phyloP scores from a whole-genome alignment of 768 basidiomycete genomes.

The Suillus subaureus region DNA sequence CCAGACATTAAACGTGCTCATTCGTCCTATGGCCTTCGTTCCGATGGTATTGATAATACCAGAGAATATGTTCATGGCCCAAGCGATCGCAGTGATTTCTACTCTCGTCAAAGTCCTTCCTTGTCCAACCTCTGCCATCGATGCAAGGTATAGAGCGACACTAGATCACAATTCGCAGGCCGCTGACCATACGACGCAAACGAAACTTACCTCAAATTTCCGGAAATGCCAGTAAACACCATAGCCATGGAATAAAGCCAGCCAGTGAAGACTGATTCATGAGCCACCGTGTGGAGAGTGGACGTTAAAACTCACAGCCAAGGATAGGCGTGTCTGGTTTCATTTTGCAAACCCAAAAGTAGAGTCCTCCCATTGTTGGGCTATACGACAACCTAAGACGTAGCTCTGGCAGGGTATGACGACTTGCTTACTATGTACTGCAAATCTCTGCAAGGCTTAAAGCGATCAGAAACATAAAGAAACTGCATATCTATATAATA shows the following conservation, averaged over 20 bases:
- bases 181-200: background rate
- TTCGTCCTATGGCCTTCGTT: conserved; percentile 55
- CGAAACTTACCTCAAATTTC: conserved; percentile 48
- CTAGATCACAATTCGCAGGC: conserved; percentile 24
- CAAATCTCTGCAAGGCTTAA: conserved; percentile 60
- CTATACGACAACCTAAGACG: conserved; percentile 25
- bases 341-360: conserved; percentile 68
- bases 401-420: background rate
- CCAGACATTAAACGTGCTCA: conserved; percentile 60
- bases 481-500: conserved; percentile 46
- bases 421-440: conserved; percentile 50
- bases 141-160: conserved; percentile 56
- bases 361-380: conserved; percentile 59
- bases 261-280: conserved; percentile 42
- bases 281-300: background rate
- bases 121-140: conserved; percentile 50
- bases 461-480: conserved; percentile 61
- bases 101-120: conserved; percentile 47
- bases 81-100: conserved; percentile 55
- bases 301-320: conserved; percentile 44
- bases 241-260: conserved; percentile 63
- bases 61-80: conserved; percentile 57
- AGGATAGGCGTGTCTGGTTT: conserved; percentile 54
- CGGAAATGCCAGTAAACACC: conserved; percentile 61
- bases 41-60: conserved; percentile 59